Conservation (phyloP, 106 monocot genomes). For the Chionographis japonica region DNA sequence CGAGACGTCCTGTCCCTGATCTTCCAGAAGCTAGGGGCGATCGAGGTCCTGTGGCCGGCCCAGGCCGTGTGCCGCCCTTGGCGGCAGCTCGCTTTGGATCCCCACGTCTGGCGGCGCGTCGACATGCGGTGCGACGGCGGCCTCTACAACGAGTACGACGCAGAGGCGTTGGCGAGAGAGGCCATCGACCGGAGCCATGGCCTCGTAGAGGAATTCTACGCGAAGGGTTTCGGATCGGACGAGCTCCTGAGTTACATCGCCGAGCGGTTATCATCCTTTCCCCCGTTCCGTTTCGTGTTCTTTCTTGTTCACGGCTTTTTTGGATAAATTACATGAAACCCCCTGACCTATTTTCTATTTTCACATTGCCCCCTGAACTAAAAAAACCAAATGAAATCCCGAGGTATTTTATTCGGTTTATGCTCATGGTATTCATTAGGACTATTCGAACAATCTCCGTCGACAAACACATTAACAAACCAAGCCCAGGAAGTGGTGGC, state of each 20-base stretch:
- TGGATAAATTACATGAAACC: too few species aligned
- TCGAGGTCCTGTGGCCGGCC: slow-evolving; percentile 21
- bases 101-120: slow-evolving; percentile 20
- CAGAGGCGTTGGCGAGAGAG: slow-evolving; percentile 4
- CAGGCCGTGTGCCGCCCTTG: slow-evolving; percentile 33
- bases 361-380: too few species aligned
- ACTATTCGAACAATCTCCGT: too few species aligned
- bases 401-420: too few species aligned
- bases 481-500: too few species aligned
- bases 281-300: too few species aligned
- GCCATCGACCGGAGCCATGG: slow-evolving; percentile 25
- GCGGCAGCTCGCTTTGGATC: slow-evolving; percentile 21
- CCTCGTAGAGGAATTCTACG: slow-evolving; percentile 14
- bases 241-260: slow-evolving; percentile 13
- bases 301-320: too few species aligned
- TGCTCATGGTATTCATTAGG: too few species aligned
- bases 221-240: background rate
- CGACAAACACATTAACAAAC: too few species aligned
- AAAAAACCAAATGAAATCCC: too few species aligned
- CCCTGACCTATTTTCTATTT: too few species aligned
- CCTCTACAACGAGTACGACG: background rate
- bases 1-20: slow-evolving; percentile 18
- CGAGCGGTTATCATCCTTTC: background rate
- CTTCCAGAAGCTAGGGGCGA: slow-evolving; percentile 25
- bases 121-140: background rate